A percentile compares a stretch with the other conserved stretches of the same genome.
These are phyloP conservation scores for Rhizopogon vinicolor DNA, from an alignment of 768 basidiomycete genomes.

Conservation along the genomic window DNA sequence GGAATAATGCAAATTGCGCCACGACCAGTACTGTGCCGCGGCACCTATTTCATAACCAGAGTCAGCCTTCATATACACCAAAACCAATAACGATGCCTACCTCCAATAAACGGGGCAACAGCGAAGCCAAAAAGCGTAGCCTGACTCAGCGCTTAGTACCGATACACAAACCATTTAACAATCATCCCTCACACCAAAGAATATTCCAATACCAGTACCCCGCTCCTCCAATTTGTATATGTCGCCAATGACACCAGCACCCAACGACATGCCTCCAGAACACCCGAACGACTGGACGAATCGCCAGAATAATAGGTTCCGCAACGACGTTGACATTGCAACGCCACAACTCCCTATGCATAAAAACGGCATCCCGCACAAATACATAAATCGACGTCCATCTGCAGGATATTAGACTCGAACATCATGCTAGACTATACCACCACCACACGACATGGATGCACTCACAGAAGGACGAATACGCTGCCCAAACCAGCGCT, in stretches of 20 bases:
- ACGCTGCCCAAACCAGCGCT: slow-evolving; percentile 42
- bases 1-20: slow-evolving; percentile 48
- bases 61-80: not conserved
- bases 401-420: slow-evolving; percentile 30
- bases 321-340: slow-evolving; percentile 37
- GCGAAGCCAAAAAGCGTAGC: slow-evolving; percentile 49
- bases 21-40: slow-evolving; percentile 51
- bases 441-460: not conserved
- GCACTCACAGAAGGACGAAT: slow-evolving; percentile 39
- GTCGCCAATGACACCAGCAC: slow-evolving; percentile 52
- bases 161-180: not conserved
- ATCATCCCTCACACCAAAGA: slow-evolving; percentile 37
- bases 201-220: slow-evolving; percentile 45
- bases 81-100: slow-evolving; percentile 15
- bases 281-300: slow-evolving; percentile 58
- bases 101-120: slow-evolving; percentile 51
- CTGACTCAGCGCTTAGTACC: not conserved
- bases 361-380: slow-evolving; percentile 41
- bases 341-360: slow-evolving; percentile 55
- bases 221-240: slow-evolving; percentile 56
- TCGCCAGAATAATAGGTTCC: slow-evolving; percentile 49
- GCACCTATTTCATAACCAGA: slow-evolving; percentile 25
- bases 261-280: slow-evolving; percentile 47
- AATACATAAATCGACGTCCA: slow-evolving; percentile 55
- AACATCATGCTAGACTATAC: slow-evolving; percentile 4